Evolutionary conservation across 2,329 filamentous ascomycete species (phyloP), one percentile per base, ranked within the genome.

Genomic region (Fusarium irregulare): DNA sequence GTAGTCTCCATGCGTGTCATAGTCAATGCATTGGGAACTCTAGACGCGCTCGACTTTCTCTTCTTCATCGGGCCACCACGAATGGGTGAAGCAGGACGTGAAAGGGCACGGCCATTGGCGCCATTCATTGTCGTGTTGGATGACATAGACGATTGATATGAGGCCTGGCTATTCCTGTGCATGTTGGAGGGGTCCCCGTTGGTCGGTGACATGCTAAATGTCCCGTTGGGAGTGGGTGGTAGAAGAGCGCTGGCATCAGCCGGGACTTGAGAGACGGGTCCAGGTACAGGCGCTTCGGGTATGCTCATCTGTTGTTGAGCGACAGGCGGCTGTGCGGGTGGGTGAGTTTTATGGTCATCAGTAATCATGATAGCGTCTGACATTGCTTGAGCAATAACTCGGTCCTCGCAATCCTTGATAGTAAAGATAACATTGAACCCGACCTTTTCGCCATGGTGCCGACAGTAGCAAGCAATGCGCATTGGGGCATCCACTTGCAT

Each of bases 381-480:
- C 70, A 97, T 91, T 55, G 90, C 89, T 80, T 99, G 95, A 9
- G 93, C 92, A 45, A 98, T 83, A 32, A 97, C 83, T 46, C 89
- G 89, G 73, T 91, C 92, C 68, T 89, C 83, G 76, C 88, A 88
- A 79, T 98, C 93, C 77, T 94, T 97, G 76, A 99, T 86, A 2
- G 95, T 98, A 80, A 98, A 97, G 68, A 99, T 97, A 74, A 98
- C 94, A 69, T 87, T 85, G 80, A 98, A 99, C 3, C 95, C 95
- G 72, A 91, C 84, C 82, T 98, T 98, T 81, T 98, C 96, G 64
- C 92, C 90, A 74, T 98, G 95, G 78, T 99, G 95, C 21, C 95
- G 90, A 81, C 95, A 98, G 80, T 98, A 99, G 79, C 95, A 99
- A 25, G 94, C 93, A 75, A 99, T 98, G 12, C 95, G 91, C 94